Conservation (phyloP, 768 basidiomycete genomes). For the Pholiota microspora region DNA sequence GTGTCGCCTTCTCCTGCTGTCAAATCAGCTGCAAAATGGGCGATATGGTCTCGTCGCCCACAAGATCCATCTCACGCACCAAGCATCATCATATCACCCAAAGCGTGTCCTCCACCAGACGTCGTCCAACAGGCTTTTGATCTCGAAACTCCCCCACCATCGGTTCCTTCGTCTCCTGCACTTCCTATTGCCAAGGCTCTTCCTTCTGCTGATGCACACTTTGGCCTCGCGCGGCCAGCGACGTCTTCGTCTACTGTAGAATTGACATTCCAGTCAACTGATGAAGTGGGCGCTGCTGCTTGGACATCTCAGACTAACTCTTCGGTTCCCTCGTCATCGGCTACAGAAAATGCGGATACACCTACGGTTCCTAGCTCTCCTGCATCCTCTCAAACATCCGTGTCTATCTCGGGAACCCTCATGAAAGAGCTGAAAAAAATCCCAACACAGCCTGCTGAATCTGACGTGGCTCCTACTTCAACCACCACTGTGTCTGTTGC, state of each 20-base stretch:
- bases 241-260: not conserved
- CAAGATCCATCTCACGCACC: slow-evolving; percentile 62
- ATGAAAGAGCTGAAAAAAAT: slow-evolving; percentile 1
- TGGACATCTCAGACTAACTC: slow-evolving; percentile 20
- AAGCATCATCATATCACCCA: slow-evolving; percentile 68
- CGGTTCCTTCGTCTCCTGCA: slow-evolving; percentile 5
- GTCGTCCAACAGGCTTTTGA: slow-evolving; percentile 56
- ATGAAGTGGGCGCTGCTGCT: slow-evolving; percentile 8
- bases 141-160: slow-evolving; percentile 45
- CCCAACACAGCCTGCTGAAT: slow-evolving; percentile 15
- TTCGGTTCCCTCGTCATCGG: slow-evolving; percentile 44
- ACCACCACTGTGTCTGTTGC: slow-evolving; percentile 4
- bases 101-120: slow-evolving; percentile 58
- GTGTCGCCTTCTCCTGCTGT: slow-evolving; percentile 8
- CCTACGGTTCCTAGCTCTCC: slow-evolving; percentile 58
- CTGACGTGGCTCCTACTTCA: slow-evolving; percentile 4
- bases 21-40: slow-evolving; percentile 36
- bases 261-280: slow-evolving; percentile 1
- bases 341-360: slow-evolving; percentile 48
- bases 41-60: slow-evolving; percentile 75
- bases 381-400: slow-evolving; percentile 56
- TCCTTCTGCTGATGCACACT: not conserved
- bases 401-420: slow-evolving; percentile 29
- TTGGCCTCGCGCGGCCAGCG: not conserved
- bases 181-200: not conserved